Base-by-base conservation (phyloP, 352 stramenopile genomes). In the Globisporangium alternatum region DNA sequence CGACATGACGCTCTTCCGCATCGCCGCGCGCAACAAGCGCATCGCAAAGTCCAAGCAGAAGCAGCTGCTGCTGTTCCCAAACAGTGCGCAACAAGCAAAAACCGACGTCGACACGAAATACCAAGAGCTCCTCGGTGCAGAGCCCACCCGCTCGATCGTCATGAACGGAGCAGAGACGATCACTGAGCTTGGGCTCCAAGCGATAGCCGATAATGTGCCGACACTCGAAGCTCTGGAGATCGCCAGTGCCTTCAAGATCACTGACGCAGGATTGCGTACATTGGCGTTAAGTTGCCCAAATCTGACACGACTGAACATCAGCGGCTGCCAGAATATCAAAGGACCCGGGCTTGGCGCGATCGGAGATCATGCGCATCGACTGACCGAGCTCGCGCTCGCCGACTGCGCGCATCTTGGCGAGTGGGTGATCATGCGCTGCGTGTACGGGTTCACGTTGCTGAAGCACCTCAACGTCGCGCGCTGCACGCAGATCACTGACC, bases 401-500 rank as follows among this genome's bases (percentile, higher is more conserved):
- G 76, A 86, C 22, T 91, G 85, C 45, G 33, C 64, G 3, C 81
- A 90, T 21, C 62, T 94, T 0, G 74, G 69, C 21, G 80, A 91
- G 21, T 94, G 83, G 83, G 81, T 90, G 0, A 64, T 94, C n/a
- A 69, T 79, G 54, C 78, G 81, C 13, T 90, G 80, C 56, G 67
- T 91, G 1, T 89, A 88, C 68, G 75, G 77, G 15, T 83, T 85
- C 54, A 64, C 77, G 9, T 62, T 51, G 17, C 73, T 94, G 8
- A 69, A 76, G 17, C 67, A 81, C 37, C 52, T 92, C 0, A 78
- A 91, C 21, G 31, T 98, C 1, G 81, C 89, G 6, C 83, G 76
- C 1, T 98, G 92, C 57, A 53, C 70, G 4, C 89, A 97, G 64
- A 70, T 98, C 4, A 88, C 70, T 3, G 94, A 98, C 68, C 65